Evolutionary conservation across 2,329 filamentous ascomycete species (phyloP).

Genomic region (Alternaria gansuensis): DNA sequence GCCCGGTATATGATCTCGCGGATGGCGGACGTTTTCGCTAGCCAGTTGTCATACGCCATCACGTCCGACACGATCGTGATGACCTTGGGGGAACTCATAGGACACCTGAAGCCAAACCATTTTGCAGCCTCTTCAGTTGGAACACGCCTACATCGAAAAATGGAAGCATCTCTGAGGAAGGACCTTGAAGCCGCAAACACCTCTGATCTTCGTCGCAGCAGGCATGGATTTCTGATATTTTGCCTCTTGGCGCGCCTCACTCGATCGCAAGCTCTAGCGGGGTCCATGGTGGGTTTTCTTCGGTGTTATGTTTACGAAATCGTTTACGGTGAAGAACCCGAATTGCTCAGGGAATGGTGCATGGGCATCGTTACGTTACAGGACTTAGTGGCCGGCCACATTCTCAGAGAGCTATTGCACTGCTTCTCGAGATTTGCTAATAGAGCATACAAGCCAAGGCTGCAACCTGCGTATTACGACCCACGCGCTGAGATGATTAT

Average conservation of each 20-base stretch:
- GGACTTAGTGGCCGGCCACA: background rate
- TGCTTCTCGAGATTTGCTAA: background rate
- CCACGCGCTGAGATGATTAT: background rate
- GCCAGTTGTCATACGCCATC: background rate
- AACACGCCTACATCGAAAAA: background rate
- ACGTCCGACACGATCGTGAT: background rate
- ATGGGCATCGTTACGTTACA: background rate
- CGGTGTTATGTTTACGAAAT: background rate
- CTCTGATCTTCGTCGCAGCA: background rate
- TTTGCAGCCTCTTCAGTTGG: background rate
- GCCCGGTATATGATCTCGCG: background rate
- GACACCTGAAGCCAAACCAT: background rate
- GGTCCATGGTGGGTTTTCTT: background rate
- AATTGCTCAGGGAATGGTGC: background rate
- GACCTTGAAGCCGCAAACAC: background rate
- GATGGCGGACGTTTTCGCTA: background rate
- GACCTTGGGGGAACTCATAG: background rate
- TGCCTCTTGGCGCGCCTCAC: background rate
- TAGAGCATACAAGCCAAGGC: background rate
- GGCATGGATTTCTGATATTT: background rate
- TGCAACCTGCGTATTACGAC: background rate
- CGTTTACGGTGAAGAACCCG: background rate
- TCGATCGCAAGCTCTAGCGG: background rate
- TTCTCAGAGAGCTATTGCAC: background rate
- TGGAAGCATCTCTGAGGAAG: background rate